Evolutionary conservation across 768 basidiomycete species (phyloP).

Genomic region (Porpolomopsis calyptriformis): DNA sequence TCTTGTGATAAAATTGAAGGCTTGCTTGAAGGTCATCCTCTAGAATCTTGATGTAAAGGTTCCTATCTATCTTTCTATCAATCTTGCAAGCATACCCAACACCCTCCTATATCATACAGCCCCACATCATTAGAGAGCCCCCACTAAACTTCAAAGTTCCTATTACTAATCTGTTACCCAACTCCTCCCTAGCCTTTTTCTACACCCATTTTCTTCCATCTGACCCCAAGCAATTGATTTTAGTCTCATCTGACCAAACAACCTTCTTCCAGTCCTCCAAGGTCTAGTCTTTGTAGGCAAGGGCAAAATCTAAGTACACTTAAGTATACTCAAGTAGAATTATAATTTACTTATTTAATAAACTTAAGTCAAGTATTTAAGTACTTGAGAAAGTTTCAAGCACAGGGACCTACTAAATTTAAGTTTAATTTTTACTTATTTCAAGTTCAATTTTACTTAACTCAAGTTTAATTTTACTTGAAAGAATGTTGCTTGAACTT

Average conservation of each 20-base stretch:
- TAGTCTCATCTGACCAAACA: too few relatives aligned
- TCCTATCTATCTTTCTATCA: constrained; percentile 18
- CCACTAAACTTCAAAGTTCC: constrained; percentile 18
- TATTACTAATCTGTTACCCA: too few relatives aligned
- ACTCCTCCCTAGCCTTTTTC: constrained; percentile 15
- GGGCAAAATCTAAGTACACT: constrained; percentile 9
- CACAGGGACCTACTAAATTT: too few relatives aligned
- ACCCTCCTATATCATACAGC: constrained; percentile 18
- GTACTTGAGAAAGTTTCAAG: constrained; percentile 7
- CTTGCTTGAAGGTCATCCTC: constrained; percentile 11
- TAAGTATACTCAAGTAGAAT: constrained; percentile 7
- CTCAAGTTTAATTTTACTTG: too few relatives aligned
- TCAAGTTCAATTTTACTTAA: too few relatives aligned
- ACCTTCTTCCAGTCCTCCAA: constrained; percentile 3
- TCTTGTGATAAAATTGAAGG: constrained; percentile 7
- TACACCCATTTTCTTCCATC: constrained; percentile 11
- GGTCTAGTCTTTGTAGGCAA: constrained; percentile 13
- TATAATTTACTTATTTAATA: constrained; percentile 9
- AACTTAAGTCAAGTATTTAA: constrained; percentile 6
- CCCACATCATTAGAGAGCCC: constrained; percentile 20
- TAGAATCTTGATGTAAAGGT: constrained; percentile 15
- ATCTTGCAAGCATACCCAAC: constrained; percentile 11
- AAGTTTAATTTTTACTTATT: too few relatives aligned
- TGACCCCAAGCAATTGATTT: constrained; percentile 2
- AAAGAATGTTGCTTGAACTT: too few relatives aligned